These are phyloP conservation scores for Paramecium tetraurelia DNA, from an alignment of 73 alveolate species.

Conservation along the genomic window DNA sequence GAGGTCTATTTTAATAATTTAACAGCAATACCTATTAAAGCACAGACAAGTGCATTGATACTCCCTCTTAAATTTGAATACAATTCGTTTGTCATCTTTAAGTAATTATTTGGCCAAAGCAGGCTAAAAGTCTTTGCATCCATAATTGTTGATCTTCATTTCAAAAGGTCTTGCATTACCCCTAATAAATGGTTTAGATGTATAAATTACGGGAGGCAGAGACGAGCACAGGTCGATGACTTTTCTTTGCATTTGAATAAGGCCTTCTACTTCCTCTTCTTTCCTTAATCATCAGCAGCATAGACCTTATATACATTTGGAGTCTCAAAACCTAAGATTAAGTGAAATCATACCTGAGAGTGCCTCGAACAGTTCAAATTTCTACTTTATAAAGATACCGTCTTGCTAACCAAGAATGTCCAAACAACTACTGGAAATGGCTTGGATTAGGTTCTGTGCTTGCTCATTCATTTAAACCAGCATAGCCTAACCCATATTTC, in stretches of 20 bases:
- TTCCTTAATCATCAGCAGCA: constrained; percentile 32
- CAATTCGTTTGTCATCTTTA: not conserved
- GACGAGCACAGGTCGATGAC: constrained; percentile 31
- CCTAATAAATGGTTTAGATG: not conserved
- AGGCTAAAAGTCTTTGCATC: not conserved
- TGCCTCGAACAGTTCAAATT: not conserved
- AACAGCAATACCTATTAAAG: not conserved
- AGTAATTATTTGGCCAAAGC: not conserved
- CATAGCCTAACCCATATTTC: not conserved
- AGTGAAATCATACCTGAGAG: not conserved
- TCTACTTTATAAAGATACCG: not conserved
- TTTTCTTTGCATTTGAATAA: constrained; percentile 50
- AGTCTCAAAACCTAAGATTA: constrained; percentile 21
- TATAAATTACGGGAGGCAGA: not conserved
- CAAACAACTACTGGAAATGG: not conserved
- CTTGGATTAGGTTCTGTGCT: not conserved
- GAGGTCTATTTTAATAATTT: constrained; percentile 2
- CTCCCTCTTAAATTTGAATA: not conserved
- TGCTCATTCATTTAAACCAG: not conserved
- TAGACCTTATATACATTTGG: constrained; percentile 54
- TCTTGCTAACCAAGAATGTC: not conserved
- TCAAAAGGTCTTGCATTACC: constrained; percentile 40
- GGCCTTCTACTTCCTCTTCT: not conserved
- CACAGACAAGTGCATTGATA: constrained; percentile 52
- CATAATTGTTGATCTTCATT: constrained; percentile 29